phyloP scores from a whole-genome alignment of 352 stramenopile genomes.

The Pythium insidiosum region DNA sequence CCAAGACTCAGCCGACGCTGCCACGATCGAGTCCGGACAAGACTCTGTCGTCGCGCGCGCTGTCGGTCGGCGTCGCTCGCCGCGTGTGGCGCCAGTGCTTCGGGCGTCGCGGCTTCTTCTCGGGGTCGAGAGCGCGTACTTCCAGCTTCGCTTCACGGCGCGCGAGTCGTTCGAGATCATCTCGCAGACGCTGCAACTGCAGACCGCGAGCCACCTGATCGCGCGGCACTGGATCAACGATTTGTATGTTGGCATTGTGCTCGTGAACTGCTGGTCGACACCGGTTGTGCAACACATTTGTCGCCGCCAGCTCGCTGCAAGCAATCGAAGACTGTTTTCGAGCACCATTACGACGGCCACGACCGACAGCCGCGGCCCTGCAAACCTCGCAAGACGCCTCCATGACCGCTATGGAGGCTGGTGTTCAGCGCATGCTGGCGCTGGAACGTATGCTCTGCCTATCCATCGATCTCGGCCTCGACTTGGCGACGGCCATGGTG shows the following conservation, averaged over 20 bases:
- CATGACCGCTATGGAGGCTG: neutral
- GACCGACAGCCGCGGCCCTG: neutral
- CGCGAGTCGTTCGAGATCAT: conserved; percentile 7
- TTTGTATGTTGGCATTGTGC: conserved; percentile 9
- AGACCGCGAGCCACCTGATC: conserved; percentile 4
- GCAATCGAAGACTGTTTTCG: no score
- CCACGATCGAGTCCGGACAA: neutral
- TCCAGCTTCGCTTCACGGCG: conserved; percentile 1
- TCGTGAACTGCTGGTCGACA: conserved; percentile 19
- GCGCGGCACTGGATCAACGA: conserved; percentile 12
- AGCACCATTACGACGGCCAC: neutral
- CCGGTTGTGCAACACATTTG: conserved; percentile 9
- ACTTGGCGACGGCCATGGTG: conserved; percentile 10
- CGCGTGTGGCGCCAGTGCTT: conserved; percentile 3
- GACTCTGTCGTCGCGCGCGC: neutral
- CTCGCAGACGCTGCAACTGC: conserved; percentile 5
- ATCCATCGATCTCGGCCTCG: conserved; percentile 12
- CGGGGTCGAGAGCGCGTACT: conserved; percentile 10
- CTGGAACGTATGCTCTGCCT: conserved; percentile 14
- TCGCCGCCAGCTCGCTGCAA: neutral
- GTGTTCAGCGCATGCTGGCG: neutral
- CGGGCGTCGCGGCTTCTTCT: conserved; percentile 7
- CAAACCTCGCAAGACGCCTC: neutral
- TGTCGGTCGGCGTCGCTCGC: neutral
- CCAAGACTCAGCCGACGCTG: neutral